Evolutionary conservation across 805 yeast genomes (phyloP), one percentile per base, ranked within the genome.

Genomic region (Grigorovia transvaalensis): DNA sequence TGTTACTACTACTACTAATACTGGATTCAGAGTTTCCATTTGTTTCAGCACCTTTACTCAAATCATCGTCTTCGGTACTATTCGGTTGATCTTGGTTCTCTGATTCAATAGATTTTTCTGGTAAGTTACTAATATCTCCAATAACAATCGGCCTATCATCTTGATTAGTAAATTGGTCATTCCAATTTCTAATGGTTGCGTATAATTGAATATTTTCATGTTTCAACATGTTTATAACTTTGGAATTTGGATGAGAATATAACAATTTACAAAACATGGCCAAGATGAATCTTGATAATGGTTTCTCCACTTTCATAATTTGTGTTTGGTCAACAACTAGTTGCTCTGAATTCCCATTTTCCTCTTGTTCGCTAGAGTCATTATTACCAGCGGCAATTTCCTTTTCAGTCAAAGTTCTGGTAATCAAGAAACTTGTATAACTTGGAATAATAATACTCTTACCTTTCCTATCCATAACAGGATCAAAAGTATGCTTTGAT

Each of bases 271-370:
- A 66, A 90, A 82, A n/a, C 95, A 81, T 64, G 88, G 84, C 38
- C 8, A 91, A 83, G 49, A 85, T 76, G 79, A 88, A 82, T 65
- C 88, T 88, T n/a, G 96, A 88, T 69, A 88, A 88, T 48, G 82
- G 76, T 54, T 82, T 81, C 53, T 96, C 74, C 61, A 88, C 96
- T 56, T 98, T 76, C 23, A 83, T 71, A 23, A 91, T 79, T 58
- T 85, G 84, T 1, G 78, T 69, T 51, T 83, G 84, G 54, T 87
- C 88, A 6, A 85, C 85, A 17, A 85, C 82, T 19, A 82, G 71
- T 58, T 85, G 85, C 23, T 72, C 48, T 15, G 35, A 4, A 13
- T 13, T 11, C 8, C 44, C 12, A 19, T 46, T 7, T 12, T 20
- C 19, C 17, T 23, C 15, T 33, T 33, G 38, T 33, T 13, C 38